Base-by-base conservation (phyloP, 352 stramenopile genomes). In the Phytopythium cucurbitacearum region DNA sequence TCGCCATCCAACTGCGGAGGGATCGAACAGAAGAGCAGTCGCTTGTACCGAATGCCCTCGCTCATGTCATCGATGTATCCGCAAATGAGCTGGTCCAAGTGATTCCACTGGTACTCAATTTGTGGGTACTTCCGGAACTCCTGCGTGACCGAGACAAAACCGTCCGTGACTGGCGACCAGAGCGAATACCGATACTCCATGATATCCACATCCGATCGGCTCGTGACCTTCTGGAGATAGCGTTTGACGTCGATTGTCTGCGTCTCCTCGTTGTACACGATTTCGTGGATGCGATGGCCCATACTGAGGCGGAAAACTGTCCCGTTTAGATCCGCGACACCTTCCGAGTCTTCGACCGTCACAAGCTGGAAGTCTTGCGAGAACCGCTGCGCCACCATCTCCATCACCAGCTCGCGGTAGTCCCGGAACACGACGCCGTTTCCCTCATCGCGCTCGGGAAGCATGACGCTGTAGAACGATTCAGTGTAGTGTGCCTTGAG, bases 361-460 rank as follows among this genome's bases (percentile, higher is more conserved):
- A 95, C 85, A n/a, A 95, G 71, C 60, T 95, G 86, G 42, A 94
- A 95, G 61, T 94, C 86, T 56, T 90, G 78, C 3, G 82, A 85
- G 41, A 95, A 74, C 33, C 86, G 69, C 53, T 94, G 86, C 12
- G 76, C 80, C 2, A 95, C 76, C 84, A 95, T 94, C 56, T 94
- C 84, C 57, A 89, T 74, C 12, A 93, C 76, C 10, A 94, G 65
- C 42, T 95, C 78, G 33, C 78, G 72, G 59, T 92, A 86, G 60
- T 88, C 71, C 7, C 78, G 77, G 56, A 88, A 88, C 13, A 71
- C 78, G 21, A 85, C 63, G 34, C 71, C 73, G 21, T 74, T 88
- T 12, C 37, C 37, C 21, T 92, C 84, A 40, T 88, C 73, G 4
- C 73, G 70, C 40, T 87, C 74, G 10, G 78, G 85, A 7, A 94